Evolutionary conservation across 371 early-diverging fungal genomes (phyloP).

Genomic region (Mortierella sp.): DNA sequence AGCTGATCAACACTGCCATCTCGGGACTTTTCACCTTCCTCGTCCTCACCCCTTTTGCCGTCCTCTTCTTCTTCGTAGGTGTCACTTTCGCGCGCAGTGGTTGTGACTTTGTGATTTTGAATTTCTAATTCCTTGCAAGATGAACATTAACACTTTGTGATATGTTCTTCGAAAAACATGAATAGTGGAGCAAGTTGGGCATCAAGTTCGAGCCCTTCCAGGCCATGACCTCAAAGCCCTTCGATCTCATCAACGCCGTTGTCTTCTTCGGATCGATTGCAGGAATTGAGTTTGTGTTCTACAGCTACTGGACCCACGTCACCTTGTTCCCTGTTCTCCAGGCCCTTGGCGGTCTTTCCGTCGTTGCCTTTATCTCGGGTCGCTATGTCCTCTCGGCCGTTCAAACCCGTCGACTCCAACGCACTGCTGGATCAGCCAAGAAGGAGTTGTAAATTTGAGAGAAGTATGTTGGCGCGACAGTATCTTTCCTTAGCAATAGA

Average conservation of each 20-base stretch:
- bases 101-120: background rate
- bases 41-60: slow-evolving; percentile 76
- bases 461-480: background rate
- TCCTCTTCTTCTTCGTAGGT: slow-evolving; percentile 72
- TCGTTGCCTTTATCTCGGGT: slow-evolving; percentile 73
- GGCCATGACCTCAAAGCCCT: slow-evolving; percentile 28
- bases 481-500: background rate
- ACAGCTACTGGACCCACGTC: slow-evolving; percentile 78
- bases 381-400: slow-evolving; percentile 66
- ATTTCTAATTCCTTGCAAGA: background rate
- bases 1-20: slow-evolving; percentile 71
- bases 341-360: slow-evolving; percentile 67
- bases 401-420: slow-evolving; percentile 59
- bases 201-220: slow-evolving; percentile 53
- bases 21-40: slow-evolving; percentile 69
- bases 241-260: slow-evolving; percentile 62
- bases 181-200: slow-evolving; percentile 42
- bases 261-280: slow-evolving; percentile 71
- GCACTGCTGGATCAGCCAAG: slow-evolving; percentile 31
- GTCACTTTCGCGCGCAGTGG: background rate
- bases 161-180: background rate
- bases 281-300: slow-evolving; percentile 71
- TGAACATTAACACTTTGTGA: background rate
- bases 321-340: slow-evolving; percentile 80
- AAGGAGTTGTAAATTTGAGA: slow-evolving; percentile 27